Percentiles rank a stretch among this genome's conserved stretches.
These are phyloP conservation scores for Pulveroboletus sp. DNA, from an alignment of 768 basidiomycete species.

Conservation along the genomic window DNA sequence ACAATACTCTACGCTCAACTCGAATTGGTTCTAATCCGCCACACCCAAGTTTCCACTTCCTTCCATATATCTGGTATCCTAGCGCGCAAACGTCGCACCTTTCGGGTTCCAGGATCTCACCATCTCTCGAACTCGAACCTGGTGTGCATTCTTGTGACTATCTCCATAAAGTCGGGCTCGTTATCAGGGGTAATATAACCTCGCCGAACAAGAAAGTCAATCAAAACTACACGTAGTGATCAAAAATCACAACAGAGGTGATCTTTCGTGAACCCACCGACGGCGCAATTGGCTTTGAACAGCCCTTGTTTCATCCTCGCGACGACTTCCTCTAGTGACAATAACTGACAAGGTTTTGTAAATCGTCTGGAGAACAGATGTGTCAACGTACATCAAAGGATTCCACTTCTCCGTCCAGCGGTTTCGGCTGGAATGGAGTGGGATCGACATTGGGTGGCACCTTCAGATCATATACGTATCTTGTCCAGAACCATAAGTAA, in stretches of 20 bases:
- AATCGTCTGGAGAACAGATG: not conserved
- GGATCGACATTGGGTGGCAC: slow-evolving; percentile 53
- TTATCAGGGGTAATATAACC: slow-evolving; percentile 85
- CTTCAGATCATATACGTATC: slow-evolving; percentile 80
- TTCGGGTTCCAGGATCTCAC: slow-evolving; percentile 11
- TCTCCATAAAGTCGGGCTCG: slow-evolving; percentile 78
- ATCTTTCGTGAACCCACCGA: slow-evolving; percentile 48
- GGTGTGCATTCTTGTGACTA: slow-evolving; percentile 70
- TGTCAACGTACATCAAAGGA: slow-evolving; percentile 67
- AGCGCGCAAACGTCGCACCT: not conserved
- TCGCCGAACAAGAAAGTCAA: slow-evolving; percentile 87
- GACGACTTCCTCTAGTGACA: slow-evolving; percentile 60
- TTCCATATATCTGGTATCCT: too few species aligned
- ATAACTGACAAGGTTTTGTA: slow-evolving; percentile 44
- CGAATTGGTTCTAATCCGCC: not conserved
- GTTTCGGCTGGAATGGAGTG: slow-evolving; percentile 57
- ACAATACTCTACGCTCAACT: not conserved
- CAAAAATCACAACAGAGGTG: not conserved
- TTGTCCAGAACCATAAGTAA: slow-evolving; percentile 25
- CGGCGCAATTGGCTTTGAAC: slow-evolving; percentile 92
- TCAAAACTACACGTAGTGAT: slow-evolving; percentile 52
- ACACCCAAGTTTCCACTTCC: not conserved
- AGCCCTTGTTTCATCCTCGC: slow-evolving; percentile 59
- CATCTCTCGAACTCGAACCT: slow-evolving; percentile 62
- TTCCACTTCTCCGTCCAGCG: slow-evolving; percentile 92